A percentile compares a stretch with the other conserved stretches of the same genome.
These are phyloP conservation scores for Protomyces inouyei DNA, from an alignment of 1,139 yeast genomes.

Conservation along the genomic window DNA sequence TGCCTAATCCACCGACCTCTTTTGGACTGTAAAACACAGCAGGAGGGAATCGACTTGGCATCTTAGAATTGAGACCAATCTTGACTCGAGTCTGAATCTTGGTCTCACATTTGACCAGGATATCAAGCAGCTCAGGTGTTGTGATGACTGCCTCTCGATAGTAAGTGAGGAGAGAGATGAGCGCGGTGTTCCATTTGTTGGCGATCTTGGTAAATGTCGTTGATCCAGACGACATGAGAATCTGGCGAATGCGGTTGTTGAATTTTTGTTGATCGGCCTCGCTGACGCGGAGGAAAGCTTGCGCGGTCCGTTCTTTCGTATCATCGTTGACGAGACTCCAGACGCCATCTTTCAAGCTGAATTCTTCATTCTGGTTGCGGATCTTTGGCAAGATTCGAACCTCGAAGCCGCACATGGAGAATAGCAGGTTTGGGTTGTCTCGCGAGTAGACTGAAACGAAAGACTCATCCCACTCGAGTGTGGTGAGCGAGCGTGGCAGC, in stretches of 20 bases:
- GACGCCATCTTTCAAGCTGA: conserved; percentile 62
- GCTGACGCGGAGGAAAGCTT: conserved; percentile 79
- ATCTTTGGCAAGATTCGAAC: conserved; percentile 75
- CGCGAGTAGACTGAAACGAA: conserved; percentile 82
- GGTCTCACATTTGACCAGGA: conserved; percentile 85
- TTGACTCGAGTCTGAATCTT: conserved; percentile 91
- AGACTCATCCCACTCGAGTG: conserved; percentile 75
- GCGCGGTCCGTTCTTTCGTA: conserved; percentile 83
- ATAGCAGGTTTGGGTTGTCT: conserved; percentile 82
- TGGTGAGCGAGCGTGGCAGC: conserved; percentile 67
- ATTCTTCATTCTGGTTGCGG: conserved; percentile 47
- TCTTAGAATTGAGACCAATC: conserved; percentile 90
- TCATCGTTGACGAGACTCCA: conserved; percentile 77
- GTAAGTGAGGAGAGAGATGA: conserved; percentile 79
- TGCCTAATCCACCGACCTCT: conserved; percentile 94
- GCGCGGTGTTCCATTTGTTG: conserved; percentile 92
- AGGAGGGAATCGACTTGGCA: conserved; percentile 98
- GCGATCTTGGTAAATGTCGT: conserved; percentile 93
- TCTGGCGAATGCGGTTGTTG: conserved; percentile 78
- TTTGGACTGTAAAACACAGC: conserved; percentile 97
- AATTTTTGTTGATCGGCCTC: conserved; percentile 74
- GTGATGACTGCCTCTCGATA: conserved; percentile 89
- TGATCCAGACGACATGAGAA: conserved; percentile 92
- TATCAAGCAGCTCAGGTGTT: conserved; percentile 71
- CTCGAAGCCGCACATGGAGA: conserved; percentile 94